These are phyloP conservation scores for Botrytis deweyae DNA, from an alignment of 2,329 filamentous ascomycete genomes.

Conservation along the genomic window DNA sequence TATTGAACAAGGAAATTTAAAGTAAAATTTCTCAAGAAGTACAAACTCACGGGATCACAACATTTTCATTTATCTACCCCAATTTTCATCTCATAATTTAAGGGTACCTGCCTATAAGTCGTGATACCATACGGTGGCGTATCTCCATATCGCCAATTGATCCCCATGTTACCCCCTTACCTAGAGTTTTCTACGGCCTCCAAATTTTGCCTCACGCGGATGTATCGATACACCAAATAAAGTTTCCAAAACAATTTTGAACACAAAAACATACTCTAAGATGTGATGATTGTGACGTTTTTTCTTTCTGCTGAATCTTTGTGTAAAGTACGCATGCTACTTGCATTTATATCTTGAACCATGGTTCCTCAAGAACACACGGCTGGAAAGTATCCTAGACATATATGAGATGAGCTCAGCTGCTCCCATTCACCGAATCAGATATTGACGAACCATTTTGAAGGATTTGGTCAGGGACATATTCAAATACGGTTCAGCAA, in stretches of 20 bases:
- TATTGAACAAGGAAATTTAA: not conserved
- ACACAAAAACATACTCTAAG: not conserved
- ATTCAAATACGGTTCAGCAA: not conserved
- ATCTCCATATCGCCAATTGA: not conserved
- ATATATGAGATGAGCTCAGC: slow-evolving; percentile 18
- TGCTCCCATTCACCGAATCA: not conserved
- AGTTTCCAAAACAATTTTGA: slow-evolving; percentile 11
- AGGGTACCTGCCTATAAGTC: slow-evolving; percentile 20
- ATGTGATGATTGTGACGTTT: not conserved
- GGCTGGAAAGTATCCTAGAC: slow-evolving; percentile 12
- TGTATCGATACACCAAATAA: slow-evolving; percentile 16
- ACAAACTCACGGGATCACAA: slow-evolving; percentile 21
- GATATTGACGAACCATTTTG: not conserved
- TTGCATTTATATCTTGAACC: not conserved
- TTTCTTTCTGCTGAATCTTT: not conserved
- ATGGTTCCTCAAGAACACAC: slow-evolving; percentile 12
- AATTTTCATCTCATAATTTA: slow-evolving; percentile 5
- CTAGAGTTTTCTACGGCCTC: not conserved
- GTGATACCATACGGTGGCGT: slow-evolving; percentile 2
- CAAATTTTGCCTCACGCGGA: not conserved
- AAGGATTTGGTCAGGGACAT: not conserved
- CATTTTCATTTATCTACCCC: slow-evolving; percentile 15
- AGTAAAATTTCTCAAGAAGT: not conserved
- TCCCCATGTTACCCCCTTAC: not conserved
- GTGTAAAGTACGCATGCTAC: not conserved